Conservation (phyloP, 495 filamentous ascomycete species). For the Umbilicaria muhlenbergii region DNA sequence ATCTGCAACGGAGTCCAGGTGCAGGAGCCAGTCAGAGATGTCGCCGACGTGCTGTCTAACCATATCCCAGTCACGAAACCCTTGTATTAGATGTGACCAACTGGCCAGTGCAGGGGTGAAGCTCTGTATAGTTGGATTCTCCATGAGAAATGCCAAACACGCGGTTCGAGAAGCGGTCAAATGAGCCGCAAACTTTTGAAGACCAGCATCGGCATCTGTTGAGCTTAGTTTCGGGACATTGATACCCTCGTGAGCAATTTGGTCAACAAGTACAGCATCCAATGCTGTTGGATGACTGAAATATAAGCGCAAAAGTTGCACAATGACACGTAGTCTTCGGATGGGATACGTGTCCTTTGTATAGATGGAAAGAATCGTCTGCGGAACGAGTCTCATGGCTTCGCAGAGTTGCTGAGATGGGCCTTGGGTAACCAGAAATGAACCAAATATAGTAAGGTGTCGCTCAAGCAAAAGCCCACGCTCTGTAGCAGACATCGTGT, state of each 20-base stretch:
- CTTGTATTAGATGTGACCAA: conserved; percentile 37
- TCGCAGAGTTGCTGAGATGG: not conserved
- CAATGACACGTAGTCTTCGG: conserved; percentile 29
- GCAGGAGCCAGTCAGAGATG: conserved; percentile 37
- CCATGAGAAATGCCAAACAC: conserved; percentile 36
- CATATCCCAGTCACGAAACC: conserved; percentile 30
- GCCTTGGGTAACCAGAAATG: conserved; percentile 1
- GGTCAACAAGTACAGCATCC: not conserved
- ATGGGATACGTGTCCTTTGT: conserved; percentile 22
- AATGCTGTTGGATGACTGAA: conserved; percentile 13
- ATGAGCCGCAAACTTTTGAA: conserved; percentile 38
- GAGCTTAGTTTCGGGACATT: conserved; percentile 14
- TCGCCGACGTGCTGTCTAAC: conserved; percentile 47
- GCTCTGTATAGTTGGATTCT: conserved; percentile 26
- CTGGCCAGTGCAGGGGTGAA: conserved; percentile 30
- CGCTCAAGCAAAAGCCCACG: conserved; percentile 39
- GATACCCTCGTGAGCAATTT: conserved; percentile 23
- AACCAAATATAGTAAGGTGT: conserved; percentile 28
- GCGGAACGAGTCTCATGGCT: conserved; percentile 13
- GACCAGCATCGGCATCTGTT: conserved; percentile 32
- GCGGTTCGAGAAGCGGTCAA: conserved; percentile 39
- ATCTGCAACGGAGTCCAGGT: conserved; percentile 55
- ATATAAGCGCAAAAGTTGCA: conserved; percentile 25
- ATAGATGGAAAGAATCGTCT: conserved; percentile 28
- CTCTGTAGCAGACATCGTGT: conserved; percentile 17